phyloP scores from a whole-genome alignment of 139 green algal genomes.

The Chlorella vulgaris region DNA sequence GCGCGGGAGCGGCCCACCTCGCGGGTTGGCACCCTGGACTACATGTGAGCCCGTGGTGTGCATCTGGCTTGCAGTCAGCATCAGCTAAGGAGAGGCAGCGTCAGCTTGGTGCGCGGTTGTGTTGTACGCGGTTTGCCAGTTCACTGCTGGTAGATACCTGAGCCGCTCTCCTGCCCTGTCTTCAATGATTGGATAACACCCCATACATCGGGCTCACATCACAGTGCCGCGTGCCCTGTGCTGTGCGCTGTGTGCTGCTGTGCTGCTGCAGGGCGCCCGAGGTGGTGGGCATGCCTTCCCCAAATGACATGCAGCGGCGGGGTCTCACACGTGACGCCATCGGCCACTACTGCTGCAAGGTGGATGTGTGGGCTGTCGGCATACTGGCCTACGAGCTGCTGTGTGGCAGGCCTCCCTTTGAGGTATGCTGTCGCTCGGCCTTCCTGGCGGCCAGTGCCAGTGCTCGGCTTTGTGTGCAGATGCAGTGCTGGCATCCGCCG shows the following conservation, averaged over 20 bases:
- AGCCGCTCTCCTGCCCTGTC: too few relatives aligned
- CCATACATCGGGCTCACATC: too few relatives aligned
- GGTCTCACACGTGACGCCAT: slow-evolving; percentile 14
- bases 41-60: slow-evolving; percentile 21
- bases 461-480: background rate
- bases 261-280: slow-evolving; percentile 26
- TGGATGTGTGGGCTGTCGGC: slow-evolving; percentile 83
- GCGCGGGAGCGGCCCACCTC: slow-evolving; percentile 55
- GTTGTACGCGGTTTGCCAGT: too few relatives aligned
- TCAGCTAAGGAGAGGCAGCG: too few relatives aligned
- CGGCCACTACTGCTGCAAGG: slow-evolving; percentile 36
- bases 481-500: background rate
- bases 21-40: slow-evolving; percentile 54
- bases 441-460: background rate
- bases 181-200: too few relatives aligned
- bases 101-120: too few relatives aligned
- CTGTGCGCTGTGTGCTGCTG: too few relatives aligned
- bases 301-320: slow-evolving; percentile 11
- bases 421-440: slow-evolving; percentile 12
- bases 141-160: too few relatives aligned
- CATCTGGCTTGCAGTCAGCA: too few relatives aligned
- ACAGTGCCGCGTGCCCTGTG: too few relatives aligned
- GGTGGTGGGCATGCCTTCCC: slow-evolving; percentile 21
- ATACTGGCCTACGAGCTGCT: slow-evolving; percentile 84
- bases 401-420: slow-evolving; percentile 77